A percentile compares a stretch with the other conserved stretches of the same genome.
Evolutionary conservation across 192 early-diverging fungal species (phyloP).

Genomic region (Rhizophagus prolifer): DNA sequence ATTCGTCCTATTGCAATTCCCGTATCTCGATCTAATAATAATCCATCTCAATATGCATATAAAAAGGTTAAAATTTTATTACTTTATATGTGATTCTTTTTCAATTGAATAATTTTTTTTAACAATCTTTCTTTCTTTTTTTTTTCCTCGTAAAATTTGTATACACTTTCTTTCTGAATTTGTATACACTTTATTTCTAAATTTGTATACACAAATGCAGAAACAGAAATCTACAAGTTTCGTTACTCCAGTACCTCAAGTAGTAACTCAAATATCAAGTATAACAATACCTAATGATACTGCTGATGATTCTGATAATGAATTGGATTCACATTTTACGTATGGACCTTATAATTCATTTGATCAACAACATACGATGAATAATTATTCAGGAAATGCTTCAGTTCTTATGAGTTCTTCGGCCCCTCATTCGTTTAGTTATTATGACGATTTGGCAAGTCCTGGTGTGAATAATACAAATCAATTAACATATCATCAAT

Average conservation of each 20-base stretch:
- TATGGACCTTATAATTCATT: neutral
- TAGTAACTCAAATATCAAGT: neutral
- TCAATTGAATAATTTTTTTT: neutral
- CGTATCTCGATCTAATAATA: neutral
- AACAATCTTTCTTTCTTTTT: neutral
- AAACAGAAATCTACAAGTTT: neutral
- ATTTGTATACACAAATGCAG: neutral
- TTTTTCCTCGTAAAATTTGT: neutral
- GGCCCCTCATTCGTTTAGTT: neutral
- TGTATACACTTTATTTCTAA: too few species aligned
- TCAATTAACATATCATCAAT: conserved; percentile 6
- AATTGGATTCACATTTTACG: conserved; percentile 23
- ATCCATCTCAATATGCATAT: neutral
- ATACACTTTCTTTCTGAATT: too few species aligned
- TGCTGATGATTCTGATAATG: conserved; percentile 21
- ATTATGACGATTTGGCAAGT: neutral
- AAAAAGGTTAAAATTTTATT: neutral
- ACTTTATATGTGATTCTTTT: neutral
- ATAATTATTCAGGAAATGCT: neutral
- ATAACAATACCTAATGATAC: conserved; percentile 28
- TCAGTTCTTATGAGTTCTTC: neutral
- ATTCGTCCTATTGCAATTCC: neutral
- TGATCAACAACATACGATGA: neutral
- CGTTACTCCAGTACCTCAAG: neutral
- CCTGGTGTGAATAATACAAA: neutral